These are phyloP conservation scores for Trichoderma simmonsii DNA, from an alignment of 2,329 filamentous ascomycete species.

Conservation along the genomic window DNA sequence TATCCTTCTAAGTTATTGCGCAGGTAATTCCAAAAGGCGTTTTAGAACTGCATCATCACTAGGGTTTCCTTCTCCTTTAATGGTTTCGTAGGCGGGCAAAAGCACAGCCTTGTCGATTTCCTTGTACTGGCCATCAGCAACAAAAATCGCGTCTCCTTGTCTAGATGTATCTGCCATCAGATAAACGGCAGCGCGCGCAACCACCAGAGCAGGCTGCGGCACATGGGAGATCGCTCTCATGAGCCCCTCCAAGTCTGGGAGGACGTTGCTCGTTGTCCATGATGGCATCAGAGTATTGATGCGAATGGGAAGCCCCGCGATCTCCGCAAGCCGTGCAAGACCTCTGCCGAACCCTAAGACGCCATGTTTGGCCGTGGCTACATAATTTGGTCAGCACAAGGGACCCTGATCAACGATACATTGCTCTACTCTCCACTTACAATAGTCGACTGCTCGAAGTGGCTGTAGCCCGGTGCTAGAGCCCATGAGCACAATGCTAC, in stretches of 20 bases:
- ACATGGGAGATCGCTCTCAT: conserved; percentile 2
- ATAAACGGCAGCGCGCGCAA: conserved; percentile 8
- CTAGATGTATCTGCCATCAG: not conserved
- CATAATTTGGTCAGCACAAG: not conserved
- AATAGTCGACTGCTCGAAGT: conserved; percentile 11
- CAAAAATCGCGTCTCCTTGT: not conserved
- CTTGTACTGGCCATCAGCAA: conserved; percentile 8
- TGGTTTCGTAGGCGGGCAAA: not conserved
- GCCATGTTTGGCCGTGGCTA: conserved; percentile 10
- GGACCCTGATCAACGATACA: not conserved
- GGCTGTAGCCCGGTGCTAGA: conserved; percentile 10
- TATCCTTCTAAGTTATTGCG: not conserved
- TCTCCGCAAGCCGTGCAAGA: not conserved
- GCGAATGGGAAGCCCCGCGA: conserved; percentile 11
- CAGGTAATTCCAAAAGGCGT: not conserved
- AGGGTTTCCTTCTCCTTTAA: conserved; percentile 1
- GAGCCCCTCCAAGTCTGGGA: conserved; percentile 4
- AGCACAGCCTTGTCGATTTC: conserved; percentile 7
- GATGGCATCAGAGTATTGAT: conserved; percentile 13
- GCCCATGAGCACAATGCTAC: conserved; percentile 10
- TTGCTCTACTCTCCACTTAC: not conserved
- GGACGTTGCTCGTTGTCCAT: conserved; percentile 14
- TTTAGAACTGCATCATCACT: conserved; percentile 6
- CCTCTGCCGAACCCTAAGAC: conserved; percentile 9
- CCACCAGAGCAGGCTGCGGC: conserved; percentile 2